phyloP scores from a whole-genome alignment of 495 filamentous ascomycete species.

The Aspergillus bridgeri region DNA sequence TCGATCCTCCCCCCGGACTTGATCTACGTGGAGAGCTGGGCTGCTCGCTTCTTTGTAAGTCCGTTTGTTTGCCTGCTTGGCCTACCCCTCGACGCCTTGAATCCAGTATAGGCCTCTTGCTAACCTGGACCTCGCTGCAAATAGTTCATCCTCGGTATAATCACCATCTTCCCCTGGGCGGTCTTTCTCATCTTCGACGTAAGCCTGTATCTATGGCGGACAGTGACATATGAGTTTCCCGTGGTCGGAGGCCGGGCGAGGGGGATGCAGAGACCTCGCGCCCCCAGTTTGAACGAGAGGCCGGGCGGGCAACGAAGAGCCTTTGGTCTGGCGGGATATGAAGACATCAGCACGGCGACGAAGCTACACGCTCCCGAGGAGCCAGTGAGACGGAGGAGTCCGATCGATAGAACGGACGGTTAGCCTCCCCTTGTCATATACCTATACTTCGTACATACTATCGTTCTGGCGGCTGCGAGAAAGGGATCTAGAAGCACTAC shows the following conservation, averaged over 20 bases:
- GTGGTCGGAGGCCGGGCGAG: constrained; percentile 60
- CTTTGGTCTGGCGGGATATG: constrained; percentile 42
- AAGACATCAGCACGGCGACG: constrained; percentile 2
- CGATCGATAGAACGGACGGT: not conserved
- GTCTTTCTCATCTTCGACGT: constrained; percentile 65
- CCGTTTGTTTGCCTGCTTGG: not conserved
- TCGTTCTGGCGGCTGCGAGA: too few relatives aligned
- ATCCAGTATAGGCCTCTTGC: not conserved
- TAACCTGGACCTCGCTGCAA: constrained; percentile 7
- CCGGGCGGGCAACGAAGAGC: constrained; percentile 50
- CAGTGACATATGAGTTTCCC: constrained; percentile 57
- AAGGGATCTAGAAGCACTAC: too few relatives aligned
- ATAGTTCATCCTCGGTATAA: constrained; percentile 60
- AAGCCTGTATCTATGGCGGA: constrained; percentile 60
- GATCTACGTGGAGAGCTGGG: constrained; percentile 60
- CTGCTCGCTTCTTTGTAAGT: constrained; percentile 60
- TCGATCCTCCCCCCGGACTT: constrained; percentile 59
- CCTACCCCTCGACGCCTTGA: not conserved
- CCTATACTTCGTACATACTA: too few relatives aligned
- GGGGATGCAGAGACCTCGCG: constrained; percentile 57
- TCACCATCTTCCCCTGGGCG: constrained; percentile 66
- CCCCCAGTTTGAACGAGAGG: constrained; percentile 60
- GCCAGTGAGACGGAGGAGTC: not conserved
- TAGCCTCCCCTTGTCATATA: not conserved
- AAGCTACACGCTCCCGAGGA: not conserved